phyloP scores from a whole-genome alignment of 2,329 filamentous ascomycete genomes.

The Dactylellina sp. region DNA sequence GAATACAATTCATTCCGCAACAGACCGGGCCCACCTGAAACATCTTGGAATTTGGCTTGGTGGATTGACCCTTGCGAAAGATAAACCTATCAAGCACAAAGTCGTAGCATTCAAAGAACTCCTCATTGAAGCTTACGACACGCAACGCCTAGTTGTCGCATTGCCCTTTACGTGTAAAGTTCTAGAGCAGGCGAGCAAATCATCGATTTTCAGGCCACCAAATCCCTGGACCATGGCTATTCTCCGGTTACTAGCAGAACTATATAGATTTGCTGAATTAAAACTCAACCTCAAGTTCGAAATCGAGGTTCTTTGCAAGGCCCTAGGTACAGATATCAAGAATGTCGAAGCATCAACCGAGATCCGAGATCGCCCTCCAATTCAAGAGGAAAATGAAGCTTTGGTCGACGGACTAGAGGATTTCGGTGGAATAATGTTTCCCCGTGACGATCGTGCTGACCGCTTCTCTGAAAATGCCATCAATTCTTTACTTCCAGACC shows the following conservation, averaged over 20 bases:
- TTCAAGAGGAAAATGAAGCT: conserved; percentile 65
- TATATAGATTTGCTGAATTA: conserved; percentile 91
- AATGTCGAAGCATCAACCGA: conserved; percentile 86
- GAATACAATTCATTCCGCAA: conserved; percentile 82
- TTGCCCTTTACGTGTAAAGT: conserved; percentile 99
- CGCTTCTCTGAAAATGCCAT: conserved; percentile 56
- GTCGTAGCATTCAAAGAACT: conserved; percentile 98
- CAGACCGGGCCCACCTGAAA: conserved; percentile 88
- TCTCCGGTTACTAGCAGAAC: conserved; percentile 86
- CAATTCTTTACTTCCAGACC: conserved; percentile 52
- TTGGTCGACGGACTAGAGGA: conserved; percentile 69
- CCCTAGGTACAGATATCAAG: conserved; percentile 90
- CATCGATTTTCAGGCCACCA: conserved; percentile 89
- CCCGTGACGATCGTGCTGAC: conserved; percentile 47
- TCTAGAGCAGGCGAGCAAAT: conserved; percentile 82
- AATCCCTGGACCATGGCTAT: conserved; percentile 99
- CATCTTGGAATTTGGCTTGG: conserved; percentile 95
- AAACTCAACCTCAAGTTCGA: conserved; percentile 99
- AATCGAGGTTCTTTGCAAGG: conserved; percentile 96
- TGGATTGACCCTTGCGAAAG: conserved; percentile 87
- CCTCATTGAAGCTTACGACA: conserved; percentile 91
- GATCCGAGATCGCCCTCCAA: conserved; percentile 76
- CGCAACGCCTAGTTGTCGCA: conserved; percentile 87
- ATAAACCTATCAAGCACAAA: conserved; percentile 94
- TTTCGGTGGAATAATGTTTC: conserved; percentile 69